Evolutionary conservation across 2,329 filamentous ascomycete species (phyloP), one percentile per base, ranked within the genome.

Genomic region (Ophiostoma sp.): DNA sequence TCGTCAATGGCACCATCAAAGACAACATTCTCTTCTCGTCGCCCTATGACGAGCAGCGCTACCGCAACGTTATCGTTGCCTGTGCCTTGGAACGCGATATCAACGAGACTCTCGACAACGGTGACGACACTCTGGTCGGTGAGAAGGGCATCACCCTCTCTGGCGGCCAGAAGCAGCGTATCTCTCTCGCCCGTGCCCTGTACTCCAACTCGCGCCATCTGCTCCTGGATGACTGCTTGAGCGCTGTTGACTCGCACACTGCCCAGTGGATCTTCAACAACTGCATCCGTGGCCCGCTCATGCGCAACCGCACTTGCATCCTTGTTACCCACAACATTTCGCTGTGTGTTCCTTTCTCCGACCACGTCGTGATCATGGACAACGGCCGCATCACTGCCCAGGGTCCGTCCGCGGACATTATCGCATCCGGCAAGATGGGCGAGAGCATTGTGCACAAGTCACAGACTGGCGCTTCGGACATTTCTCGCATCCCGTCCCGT

Each of bases 251-350:
- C 77, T 96, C 95, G 3, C 95, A 99, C 74, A 98, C 95, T 0
- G 93, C 93, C 2, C 96, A 97, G 77, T 97, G 96, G 89, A 98
- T 99, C 73, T 98, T 98, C 79, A 90, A 90, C 76, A 90, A 97
- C 78, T 96, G 93, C 70, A 89, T 99, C 72, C 89, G 89, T 73
- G 95, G 95, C 2, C 91, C 92, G 5, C 80, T 99, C 66, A 98
- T 99, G 95, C 81, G 85, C 69, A 84, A 88, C 75, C 88, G 95
- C 58, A 98, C 95, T 41, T 98, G 95, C 77, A 92, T 99, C 67
- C 83, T 99, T 60, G 94, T 99, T 47, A 97, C 95, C 0, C 95
- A 99, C 81, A 99, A 98, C 75, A 86, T 95, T 41, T 86, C 91
- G n/a, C 85, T 99, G 18, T 95, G 92, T 73, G 87, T 93, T 7